phyloP scores from a whole-genome alignment of 495 filamentous ascomycete species.

The Podospora fimiseda region DNA sequence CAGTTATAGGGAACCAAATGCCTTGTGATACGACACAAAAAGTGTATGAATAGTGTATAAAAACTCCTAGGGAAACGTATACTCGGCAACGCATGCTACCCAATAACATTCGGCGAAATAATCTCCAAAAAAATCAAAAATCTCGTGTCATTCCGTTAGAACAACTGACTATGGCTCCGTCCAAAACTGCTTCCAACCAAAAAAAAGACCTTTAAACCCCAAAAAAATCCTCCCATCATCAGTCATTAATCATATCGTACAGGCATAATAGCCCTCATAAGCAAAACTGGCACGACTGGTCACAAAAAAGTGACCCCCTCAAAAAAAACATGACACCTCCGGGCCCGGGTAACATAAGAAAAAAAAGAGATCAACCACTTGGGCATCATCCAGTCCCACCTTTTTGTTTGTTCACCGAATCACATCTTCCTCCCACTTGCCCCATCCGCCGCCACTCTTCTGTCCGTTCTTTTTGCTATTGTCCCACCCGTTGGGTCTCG shows the following conservation, averaged over 20 bases:
- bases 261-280: no score
- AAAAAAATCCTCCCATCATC: background rate
- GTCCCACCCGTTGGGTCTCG: constrained; percentile 55
- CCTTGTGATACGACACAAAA: background rate
- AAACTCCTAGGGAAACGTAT: background rate
- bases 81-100: no score
- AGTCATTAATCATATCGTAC: background rate
- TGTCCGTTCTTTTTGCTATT: constrained; percentile 32
- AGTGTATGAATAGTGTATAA: background rate
- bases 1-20: background rate
- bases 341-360: background rate
- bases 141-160: background rate
- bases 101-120: no score
- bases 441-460: constrained; percentile 36
- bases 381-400: no score
- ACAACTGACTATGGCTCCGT: no score
- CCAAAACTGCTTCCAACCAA: no score
- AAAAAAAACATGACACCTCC: no score
- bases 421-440: constrained; percentile 42
- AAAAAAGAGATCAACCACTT: no score
- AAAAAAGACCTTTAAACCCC: background rate
- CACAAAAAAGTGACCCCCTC: no score
- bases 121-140: background rate
- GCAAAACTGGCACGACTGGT: background rate
- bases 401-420: background rate